Evolutionary conservation across 495 filamentous ascomycete genomes (phyloP).

Genomic region (Penicillium macrosclerotiorum): DNA sequence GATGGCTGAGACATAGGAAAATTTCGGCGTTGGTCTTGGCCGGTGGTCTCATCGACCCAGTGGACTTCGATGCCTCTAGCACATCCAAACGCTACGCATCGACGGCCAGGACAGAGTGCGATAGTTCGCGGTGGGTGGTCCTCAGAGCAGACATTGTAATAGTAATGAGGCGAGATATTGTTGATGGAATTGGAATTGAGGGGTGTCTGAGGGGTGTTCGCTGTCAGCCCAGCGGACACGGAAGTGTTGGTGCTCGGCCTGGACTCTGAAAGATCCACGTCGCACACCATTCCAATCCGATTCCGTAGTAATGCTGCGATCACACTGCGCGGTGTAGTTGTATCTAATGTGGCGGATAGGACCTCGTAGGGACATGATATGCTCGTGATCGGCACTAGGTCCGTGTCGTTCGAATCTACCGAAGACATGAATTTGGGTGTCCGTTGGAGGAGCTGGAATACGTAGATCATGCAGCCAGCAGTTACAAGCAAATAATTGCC

Average conservation of each 20-base stretch:
- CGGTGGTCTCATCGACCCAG: constrained; percentile 64
- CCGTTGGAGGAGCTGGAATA: constrained; percentile 52
- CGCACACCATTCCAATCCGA: constrained; percentile 62
- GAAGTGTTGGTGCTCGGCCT: no score
- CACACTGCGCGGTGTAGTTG: constrained; percentile 51
- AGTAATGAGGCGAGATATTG: constrained; percentile 33
- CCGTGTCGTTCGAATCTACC: constrained; percentile 15
- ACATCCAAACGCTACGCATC: constrained; percentile 71
- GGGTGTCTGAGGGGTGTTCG: constrained; percentile 2
- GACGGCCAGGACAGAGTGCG: constrained; percentile 65
- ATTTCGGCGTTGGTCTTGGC: constrained; percentile 56
- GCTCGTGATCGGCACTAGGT: constrained; percentile 46
- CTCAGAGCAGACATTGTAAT: constrained; percentile 60
- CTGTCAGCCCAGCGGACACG: constrained; percentile 6
- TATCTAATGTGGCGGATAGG: constrained; percentile 64
- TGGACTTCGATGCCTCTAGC: constrained; percentile 66
- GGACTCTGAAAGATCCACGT: constrained; percentile 36
- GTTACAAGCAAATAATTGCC: constrained; percentile 58
- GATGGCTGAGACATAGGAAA: constrained; percentile 67
- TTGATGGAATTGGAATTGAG: constrained; percentile 25
- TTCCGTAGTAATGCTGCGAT: constrained; percentile 62
- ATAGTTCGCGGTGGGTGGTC: constrained; percentile 67
- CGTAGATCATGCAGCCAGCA: constrained; percentile 57
- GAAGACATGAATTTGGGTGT: constrained; percentile 10
- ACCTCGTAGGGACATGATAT: constrained; percentile 61